These are phyloP conservation scores for Dendrobium officinale DNA, from an alignment of 106 monocot genomes.

Conservation along the genomic window DNA sequence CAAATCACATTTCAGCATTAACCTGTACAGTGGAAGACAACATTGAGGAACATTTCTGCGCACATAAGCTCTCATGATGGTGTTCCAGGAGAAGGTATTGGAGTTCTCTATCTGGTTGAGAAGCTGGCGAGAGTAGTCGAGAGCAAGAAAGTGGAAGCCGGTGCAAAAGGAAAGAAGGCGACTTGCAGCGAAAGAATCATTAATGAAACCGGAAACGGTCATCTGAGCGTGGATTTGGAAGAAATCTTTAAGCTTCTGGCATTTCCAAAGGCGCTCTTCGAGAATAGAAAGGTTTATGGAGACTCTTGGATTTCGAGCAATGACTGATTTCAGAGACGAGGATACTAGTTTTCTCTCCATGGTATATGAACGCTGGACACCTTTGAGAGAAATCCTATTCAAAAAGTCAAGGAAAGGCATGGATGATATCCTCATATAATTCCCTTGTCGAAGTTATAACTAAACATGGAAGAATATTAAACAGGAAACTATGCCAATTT, in stretches of 20 bases:
- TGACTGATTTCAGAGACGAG: slow-evolving; percentile 2
- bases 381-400: no score
- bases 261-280: slow-evolving; percentile 45
- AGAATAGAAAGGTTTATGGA: slow-evolving; percentile 53
- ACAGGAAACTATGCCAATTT: no score
- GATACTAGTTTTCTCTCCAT: not conserved
- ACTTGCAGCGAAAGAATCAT: slow-evolving; percentile 75
- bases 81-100: slow-evolving; percentile 72
- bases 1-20: slow-evolving; percentile 17
- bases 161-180: slow-evolving; percentile 59
- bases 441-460: no score
- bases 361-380: not conserved
- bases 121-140: slow-evolving; percentile 35
- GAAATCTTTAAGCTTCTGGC: slow-evolving; percentile 24
- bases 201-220: slow-evolving; percentile 45
- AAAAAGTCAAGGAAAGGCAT: no score
- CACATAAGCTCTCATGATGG: slow-evolving; percentile 41
- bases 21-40: slow-evolving; percentile 44
- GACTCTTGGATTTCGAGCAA: slow-evolving; percentile 1
- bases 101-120: slow-evolving; percentile 34
- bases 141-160: slow-evolving; percentile 19
- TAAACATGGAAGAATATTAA: no score
- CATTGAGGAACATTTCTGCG: slow-evolving; percentile 19
- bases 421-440: no score
- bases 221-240: slow-evolving; percentile 69